A percentile compares a stretch with the other conserved stretches of the same genome.
Conservation (phyloP, 108 stramenopile genomes). For the Skeletonema tropicum region DNA sequence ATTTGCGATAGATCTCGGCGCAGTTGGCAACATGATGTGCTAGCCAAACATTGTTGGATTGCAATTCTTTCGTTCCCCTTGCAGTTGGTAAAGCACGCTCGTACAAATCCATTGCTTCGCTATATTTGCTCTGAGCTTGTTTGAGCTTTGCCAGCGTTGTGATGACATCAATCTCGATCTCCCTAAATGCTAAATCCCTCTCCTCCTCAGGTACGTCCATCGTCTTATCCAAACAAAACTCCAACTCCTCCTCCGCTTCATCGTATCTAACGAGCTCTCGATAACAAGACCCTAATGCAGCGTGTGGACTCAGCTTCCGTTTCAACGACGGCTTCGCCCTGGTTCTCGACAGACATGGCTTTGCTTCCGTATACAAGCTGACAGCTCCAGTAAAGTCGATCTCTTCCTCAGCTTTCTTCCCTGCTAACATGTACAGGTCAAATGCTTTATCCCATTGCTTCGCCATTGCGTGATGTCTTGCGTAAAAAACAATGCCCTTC, state of each 20-base stretch:
- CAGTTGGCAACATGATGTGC: constrained; percentile 37
- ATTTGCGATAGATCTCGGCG: constrained; percentile 39
- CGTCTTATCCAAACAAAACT: constrained; percentile 21
- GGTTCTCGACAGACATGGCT: constrained; percentile 9
- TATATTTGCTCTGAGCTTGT: constrained; percentile 39
- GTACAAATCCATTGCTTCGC: constrained; percentile 40
- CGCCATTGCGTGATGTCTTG: constrained; percentile 32
- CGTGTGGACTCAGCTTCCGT: constrained; percentile 17
- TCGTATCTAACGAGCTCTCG: constrained; percentile 39
- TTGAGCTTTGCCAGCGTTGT: constrained; percentile 41
- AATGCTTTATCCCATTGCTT: constrained; percentile 36
- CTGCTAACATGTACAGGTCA: constrained; percentile 44
- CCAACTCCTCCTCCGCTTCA: constrained; percentile 36
- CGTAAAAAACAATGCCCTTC: constrained; percentile 16
- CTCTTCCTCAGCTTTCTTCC: constrained; percentile 28
- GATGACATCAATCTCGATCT: constrained; percentile 28
- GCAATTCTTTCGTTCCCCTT: constrained; percentile 11
- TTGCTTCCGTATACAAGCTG: constrained; percentile 36
- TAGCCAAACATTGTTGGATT: constrained; percentile 35
- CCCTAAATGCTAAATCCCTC: constrained; percentile 4
- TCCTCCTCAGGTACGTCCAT: constrained; percentile 21
- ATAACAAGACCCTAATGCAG: constrained; percentile 28
- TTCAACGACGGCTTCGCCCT: constrained; percentile 6
- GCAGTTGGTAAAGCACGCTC: constrained; percentile 37
- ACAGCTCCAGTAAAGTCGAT: constrained; percentile 29